Base-by-base conservation (phyloP, 495 filamentous ascomycete genomes). In the Schizothecium vesticola region DNA sequence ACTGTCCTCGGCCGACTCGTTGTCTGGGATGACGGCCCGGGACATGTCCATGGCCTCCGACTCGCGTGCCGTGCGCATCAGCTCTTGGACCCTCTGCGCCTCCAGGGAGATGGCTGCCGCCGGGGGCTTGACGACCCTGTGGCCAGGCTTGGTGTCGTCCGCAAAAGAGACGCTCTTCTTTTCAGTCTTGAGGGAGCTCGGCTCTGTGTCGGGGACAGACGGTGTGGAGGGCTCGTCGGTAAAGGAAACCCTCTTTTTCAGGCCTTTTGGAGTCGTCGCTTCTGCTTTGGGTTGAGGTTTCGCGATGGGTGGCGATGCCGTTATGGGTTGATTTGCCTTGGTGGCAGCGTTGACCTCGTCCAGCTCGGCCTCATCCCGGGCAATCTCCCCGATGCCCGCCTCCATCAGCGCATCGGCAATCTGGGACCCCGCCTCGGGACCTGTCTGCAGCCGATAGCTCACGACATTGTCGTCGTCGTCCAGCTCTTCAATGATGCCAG, bases 401-500 rank as follows among this genome's bases (percentile, higher is more conserved):
- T 92, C 93, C 71, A 86, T 80, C 62, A 96, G 75, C 1, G 88
- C 83, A 19, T 92, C 87, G 23, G 91, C 69, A 16, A 94, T 75
- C 66, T 90, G 84, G 2, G 87, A 77, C 58, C 88, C 84, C 9
- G 82, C 78, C 58, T 90, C 84, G 22, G 86, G 87, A 0, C 91
- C 87, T 1, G 75, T 85, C 12, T 87, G 86, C 9, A 87, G 80
- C 28, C 81, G 83, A 64, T 80, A 88, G 0, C 86, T 89, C 31
- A 97, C 80, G 12, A 98, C 84, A 73, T 97, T 94, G 21, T 87
- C 95, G 21, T 97, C 89, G 22, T 97, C 94, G 76, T 99, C 95
- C 59, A 99, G 81, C 79, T 97, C 90, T 77, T 99, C 94, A 56
- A 88, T 79, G 68, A 99, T 97, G 64, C 97, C 94, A 23, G 87